phyloP scores from a whole-genome alignment of 768 basidiomycete species.

The Lactarius sanguifluus region DNA sequence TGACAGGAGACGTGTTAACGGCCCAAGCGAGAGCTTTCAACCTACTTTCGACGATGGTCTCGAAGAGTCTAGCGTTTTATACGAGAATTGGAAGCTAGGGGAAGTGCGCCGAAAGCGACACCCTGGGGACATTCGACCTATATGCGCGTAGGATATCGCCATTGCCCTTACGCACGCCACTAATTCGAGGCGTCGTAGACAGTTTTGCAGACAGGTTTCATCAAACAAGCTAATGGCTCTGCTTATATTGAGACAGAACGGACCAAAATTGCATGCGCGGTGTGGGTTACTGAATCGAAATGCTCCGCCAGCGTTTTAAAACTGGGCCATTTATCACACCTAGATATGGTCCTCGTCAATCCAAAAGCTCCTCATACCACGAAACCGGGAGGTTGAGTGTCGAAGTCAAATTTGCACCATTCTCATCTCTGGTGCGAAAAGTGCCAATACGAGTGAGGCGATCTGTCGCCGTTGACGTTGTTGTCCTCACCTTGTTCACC shows the following conservation, averaged over 20 bases:
- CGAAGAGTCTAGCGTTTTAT: constrained; percentile 32
- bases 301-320: constrained; percentile 25
- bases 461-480: constrained; percentile 15
- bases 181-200: constrained; percentile 22
- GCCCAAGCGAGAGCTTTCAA: constrained; percentile 78
- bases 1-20: constrained; percentile 88
- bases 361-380: constrained; percentile 75
- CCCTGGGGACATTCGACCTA: constrained; percentile 71
- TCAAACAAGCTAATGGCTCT: constrained; percentile 92
- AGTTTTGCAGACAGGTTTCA: constrained; percentile 90
- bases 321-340: constrained; percentile 17
- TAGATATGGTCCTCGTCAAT: constrained; percentile 85
- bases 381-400: constrained; percentile 90
- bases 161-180: constrained; percentile 11
- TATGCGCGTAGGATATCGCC: constrained; percentile 57
- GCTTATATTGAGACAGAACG: constrained; percentile 93
- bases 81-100: constrained; percentile 37
- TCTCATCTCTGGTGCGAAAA: constrained; percentile 74
- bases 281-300: constrained; percentile 51
- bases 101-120: constrained; percentile 51
- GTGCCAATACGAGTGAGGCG: constrained; percentile 80
- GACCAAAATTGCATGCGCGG: constrained; percentile 94
- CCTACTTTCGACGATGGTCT: constrained; percentile 55
- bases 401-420: constrained; percentile 96
- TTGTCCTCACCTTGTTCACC: constrained; percentile 9